Evolutionary conservation across 345 rosid genomes (phyloP), one percentile per base, ranked within the genome.

Genomic region (Dovyalis caffra): DNA sequence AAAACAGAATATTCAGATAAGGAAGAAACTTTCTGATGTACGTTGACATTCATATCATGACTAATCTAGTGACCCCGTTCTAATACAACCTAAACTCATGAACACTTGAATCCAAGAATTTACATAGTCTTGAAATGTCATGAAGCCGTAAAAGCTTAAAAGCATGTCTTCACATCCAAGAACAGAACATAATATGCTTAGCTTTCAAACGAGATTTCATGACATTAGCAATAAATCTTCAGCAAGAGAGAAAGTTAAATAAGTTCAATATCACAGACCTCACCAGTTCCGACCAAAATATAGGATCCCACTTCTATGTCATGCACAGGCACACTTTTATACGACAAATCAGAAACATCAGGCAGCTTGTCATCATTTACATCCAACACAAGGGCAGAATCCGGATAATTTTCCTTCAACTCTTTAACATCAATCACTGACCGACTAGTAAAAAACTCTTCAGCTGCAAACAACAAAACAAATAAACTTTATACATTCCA

Each of bases 391-490:
- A 91, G 81, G 11, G 89, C 97, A 70, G 88, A 91, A 74, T 89
- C 96, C 0, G 99, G 99, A 84, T 95, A 77, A 76, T 91, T 95
- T 74, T 95, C 98, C 77, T 91, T 95, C 82, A 95, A 79, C 84
- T 92, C 98, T 77, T 87, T 95, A 66, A 92, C 99, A 82, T 95
- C 99, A 73, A 91, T 89, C 96, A 92, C 80, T 11, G 99, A 93
- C 6, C 91, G 86, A 78, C 98, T 89, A 21, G 99, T 95, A 81
- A 95, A 95, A 74, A 92, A 88, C 88, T 92, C 98, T 73, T 95
- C 98, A n/a, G 99, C 99, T 95, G 88, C 83, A 88, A 69, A 61
- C 74, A 16, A 33, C 15, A 37, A 72, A 68, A 32, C 6, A 28
- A 2, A 61, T 10, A 21, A 18, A 47, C 28, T 38, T 23, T 28